Conservation (phyloP, 192 early-diverging fungal species). For the Kickxella alabastrina region DNA sequence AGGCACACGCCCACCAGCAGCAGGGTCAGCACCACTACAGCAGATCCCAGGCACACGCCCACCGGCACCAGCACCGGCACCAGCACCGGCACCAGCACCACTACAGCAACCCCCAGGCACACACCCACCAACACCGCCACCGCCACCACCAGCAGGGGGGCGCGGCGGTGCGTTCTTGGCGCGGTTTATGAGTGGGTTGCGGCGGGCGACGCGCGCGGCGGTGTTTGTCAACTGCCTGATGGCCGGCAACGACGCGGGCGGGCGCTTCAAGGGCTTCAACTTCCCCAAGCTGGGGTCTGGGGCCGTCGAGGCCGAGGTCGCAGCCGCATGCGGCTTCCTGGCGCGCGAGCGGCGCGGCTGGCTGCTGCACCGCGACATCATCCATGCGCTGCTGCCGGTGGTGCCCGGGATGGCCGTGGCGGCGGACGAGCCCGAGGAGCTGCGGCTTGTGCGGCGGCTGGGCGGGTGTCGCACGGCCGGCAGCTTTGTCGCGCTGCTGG, state of each 20-base stretch:
- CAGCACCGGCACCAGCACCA: too few relatives aligned
- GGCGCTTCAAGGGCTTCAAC: slow-evolving; percentile 36
- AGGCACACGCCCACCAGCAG: too few relatives aligned
- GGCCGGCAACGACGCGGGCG: slow-evolving; percentile 31
- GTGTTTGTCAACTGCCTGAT: slow-evolving; percentile 27
- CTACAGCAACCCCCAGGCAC: too few relatives aligned
- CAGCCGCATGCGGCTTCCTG: slow-evolving; percentile 14
- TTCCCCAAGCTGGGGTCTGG: slow-evolving; percentile 23
- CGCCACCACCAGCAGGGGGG: slow-evolving; percentile 10
- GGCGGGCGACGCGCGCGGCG: slow-evolving; percentile 22
- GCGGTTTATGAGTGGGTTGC: slow-evolving; percentile 11
- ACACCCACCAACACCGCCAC: too few relatives aligned
- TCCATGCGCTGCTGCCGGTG: slow-evolving; percentile 32
- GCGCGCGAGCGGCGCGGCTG: slow-evolving; percentile 6
- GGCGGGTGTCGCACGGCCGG: slow-evolving; percentile 6
- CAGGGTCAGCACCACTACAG: too few relatives aligned
- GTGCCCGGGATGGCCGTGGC: slow-evolving; percentile 11
- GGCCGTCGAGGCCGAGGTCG: slow-evolving; percentile 26
- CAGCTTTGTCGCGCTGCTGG: slow-evolving; percentile 16
- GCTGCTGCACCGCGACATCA: slow-evolving; percentile 23
- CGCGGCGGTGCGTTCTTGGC: slow-evolving; percentile 21
- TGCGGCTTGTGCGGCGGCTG: slow-evolving; percentile 13
- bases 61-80: too few relatives aligned
- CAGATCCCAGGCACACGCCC: too few relatives aligned
- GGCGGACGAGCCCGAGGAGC: slow-evolving; percentile 6